A percentile compares a stretch with the other conserved stretches of the same genome.
phyloP scores from a whole-genome alignment of 345 rosid species.

The Microthlaspi erraticum region DNA sequence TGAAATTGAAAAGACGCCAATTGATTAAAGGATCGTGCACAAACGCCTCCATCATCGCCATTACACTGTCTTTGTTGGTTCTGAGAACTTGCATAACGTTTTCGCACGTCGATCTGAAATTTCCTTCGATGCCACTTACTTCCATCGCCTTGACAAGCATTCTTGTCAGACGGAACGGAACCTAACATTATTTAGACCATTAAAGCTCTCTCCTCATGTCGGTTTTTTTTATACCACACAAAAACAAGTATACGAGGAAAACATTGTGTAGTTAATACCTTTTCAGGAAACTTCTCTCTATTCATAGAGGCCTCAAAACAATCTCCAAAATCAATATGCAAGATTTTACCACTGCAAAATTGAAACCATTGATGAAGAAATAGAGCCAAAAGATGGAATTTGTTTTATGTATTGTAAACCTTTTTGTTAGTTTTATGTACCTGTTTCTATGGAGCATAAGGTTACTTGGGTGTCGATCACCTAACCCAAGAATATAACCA shows the following conservation, averaged over 20 bases:
- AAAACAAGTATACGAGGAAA: conserved; percentile 1
- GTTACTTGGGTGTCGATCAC: conserved; percentile 99
- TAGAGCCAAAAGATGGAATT: conserved; percentile 19
- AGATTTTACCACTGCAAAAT: conserved; percentile 83
- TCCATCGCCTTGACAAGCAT: conserved; percentile 99
- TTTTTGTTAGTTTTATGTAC: conserved; percentile 46
- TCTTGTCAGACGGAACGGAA: conserved; percentile 97
- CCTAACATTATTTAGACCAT: conserved; percentile 49
- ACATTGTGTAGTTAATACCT: conserved; percentile 49
- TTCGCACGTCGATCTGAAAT: conserved; percentile 92
- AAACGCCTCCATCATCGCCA: conserved; percentile 99
- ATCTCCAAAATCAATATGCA: conserved; percentile 99
- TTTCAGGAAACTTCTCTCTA: conserved; percentile 97
- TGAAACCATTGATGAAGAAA: conserved; percentile 27
- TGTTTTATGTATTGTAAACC: neutral
- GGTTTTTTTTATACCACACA: conserved; percentile 13
- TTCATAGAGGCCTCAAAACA: conserved; percentile 99
- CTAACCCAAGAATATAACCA: conserved; percentile 98
- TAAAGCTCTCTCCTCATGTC: conserved; percentile 1
- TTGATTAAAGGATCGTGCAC: conserved; percentile 98
- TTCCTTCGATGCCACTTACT: conserved; percentile 97
- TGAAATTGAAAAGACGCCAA: conserved; percentile 98
- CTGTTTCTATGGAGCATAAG: conserved; percentile 93
- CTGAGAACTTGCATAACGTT: conserved; percentile 97
- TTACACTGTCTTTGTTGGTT: conserved; percentile 86